phyloP scores from a whole-genome alignment of 2,329 filamentous ascomycete genomes.

The Penicillium rolfsii region DNA sequence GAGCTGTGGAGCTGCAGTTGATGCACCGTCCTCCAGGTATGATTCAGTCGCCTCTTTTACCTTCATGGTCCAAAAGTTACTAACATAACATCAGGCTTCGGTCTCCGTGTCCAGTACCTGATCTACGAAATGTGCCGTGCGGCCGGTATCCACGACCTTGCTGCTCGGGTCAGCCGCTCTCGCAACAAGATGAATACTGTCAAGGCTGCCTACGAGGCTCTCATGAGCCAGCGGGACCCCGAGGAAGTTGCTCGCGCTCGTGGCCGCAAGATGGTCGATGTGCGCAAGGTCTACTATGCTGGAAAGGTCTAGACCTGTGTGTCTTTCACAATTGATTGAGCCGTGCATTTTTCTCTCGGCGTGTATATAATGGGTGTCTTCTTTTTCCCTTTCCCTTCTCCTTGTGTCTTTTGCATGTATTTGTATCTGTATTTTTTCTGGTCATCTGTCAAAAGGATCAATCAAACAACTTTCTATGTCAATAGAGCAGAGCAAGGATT shows the following conservation, averaged over 20 bases:
- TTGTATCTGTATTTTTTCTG: constrained; percentile 32
- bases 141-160: constrained; percentile 83
- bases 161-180: constrained; percentile 79
- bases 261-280: constrained; percentile 94
- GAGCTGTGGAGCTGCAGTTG: constrained; percentile 82
- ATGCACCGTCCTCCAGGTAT: constrained; percentile 84
- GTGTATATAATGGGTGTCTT: constrained; percentile 31
- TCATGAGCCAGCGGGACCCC: constrained; percentile 81
- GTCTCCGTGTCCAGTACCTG: constrained; percentile 84
- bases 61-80: background rate
- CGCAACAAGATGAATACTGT: constrained; percentile 98
- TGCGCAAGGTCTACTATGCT: constrained; percentile 95
- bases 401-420: constrained; percentile 35
- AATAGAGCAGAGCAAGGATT: background rate
- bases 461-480: constrained; percentile 7
- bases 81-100: constrained; percentile 69
- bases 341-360: constrained; percentile 23
- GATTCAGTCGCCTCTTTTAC: constrained; percentile 32
- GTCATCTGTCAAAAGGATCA: constrained; percentile 24
- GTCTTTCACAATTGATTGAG: constrained; percentile 17
- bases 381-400: constrained; percentile 26
- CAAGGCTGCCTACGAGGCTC: constrained; percentile 83
- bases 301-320: constrained; percentile 61
- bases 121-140: constrained; percentile 94
- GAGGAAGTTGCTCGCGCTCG: constrained; percentile 86